phyloP scores from a whole-genome alignment of 2,329 filamentous ascomycete species.

The Pyrenophora teres region DNA sequence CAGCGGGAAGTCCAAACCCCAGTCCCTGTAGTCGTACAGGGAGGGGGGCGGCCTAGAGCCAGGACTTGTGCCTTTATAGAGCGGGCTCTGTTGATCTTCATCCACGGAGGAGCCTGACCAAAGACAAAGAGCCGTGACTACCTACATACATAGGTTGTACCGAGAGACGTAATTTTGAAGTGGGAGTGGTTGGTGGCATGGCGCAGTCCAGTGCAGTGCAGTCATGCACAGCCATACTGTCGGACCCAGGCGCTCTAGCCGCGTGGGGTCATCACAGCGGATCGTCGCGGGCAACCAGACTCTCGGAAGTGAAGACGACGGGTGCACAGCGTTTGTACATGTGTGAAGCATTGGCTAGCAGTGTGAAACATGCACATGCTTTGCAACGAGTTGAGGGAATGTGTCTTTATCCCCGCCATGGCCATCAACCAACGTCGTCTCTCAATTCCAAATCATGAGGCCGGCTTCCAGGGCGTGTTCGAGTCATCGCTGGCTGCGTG shows the following conservation, averaged over 20 bases:
- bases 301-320: slow-evolving; percentile 3
- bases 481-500: too few relatives aligned
- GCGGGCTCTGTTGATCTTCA: background rate
- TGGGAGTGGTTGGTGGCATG: background rate
- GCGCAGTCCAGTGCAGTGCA: background rate
- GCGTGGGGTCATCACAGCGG: background rate
- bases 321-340: background rate
- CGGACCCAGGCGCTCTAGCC: slow-evolving; percentile 4
- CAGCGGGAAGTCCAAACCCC: background rate
- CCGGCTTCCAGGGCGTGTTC: background rate
- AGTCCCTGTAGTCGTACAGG: slow-evolving; percentile 1
- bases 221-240: slow-evolving; percentile 7
- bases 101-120: background rate
- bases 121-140: too few relatives aligned
- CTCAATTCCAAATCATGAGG: too few relatives aligned
- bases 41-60: background rate
- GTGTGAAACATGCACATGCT: too few relatives aligned
- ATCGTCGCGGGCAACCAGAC: slow-evolving; percentile 10
- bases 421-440: too few relatives aligned
- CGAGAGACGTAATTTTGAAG: background rate
- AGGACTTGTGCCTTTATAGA: background rate
- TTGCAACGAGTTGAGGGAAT: too few relatives aligned
- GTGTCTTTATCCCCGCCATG: too few relatives aligned
- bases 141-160: too few relatives aligned
- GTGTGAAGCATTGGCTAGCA: too few relatives aligned